Evolutionary conservation across 108 stramenopile species (phyloP), one percentile per base, ranked within the genome.

Genomic region (Seminavis robusta): DNA sequence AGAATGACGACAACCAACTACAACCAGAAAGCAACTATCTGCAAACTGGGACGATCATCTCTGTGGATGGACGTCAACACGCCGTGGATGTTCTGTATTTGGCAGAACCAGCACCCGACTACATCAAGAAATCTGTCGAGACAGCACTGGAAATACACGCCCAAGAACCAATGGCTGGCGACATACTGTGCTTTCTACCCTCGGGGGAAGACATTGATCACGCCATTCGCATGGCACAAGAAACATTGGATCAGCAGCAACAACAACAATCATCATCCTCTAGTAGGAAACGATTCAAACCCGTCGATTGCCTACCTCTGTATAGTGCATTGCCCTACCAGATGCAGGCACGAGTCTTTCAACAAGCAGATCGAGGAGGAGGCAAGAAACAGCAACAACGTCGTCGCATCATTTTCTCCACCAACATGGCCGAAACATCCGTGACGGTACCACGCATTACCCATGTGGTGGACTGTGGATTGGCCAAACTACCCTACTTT

Each of bases 391-490:
- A 7, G 3, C 36, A 27, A 0, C 31, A 59, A 25, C n/a, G 17
- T 7, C 74, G 92, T 46, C 63, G 91, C 11, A 76, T 93, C 27
- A 70, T 97, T 34, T 84, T 82, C 55, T 86, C 93, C 13, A 97
- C 96, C 6, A 97, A 92, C 46, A 84, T 97, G 27, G 96, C 96
- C 11, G 98, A 98, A 61, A 95, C 95, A 37, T 90, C 87, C 23
- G 76, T 98, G 19, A 97, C 98, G 1, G 57, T 59, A 10, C 93
- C 92, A 17, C 59, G 73, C 39, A 84, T 98, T 34, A 79, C 86
- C 4, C 85, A 76, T 63, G 98, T 99, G 11, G 71, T 99, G 44
- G 99, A 99, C 63, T 73, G 88, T 43, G 99, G 99, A 10, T 84
- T 90, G 59, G 95, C 89, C 25, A 98, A 98, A 76, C 71, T 96